A percentile compares a stretch with the other conserved stretches of the same genome.
phyloP scores from a whole-genome alignment of 176 grass and related monocot genomes.

The Oryza australiensis region DNA sequence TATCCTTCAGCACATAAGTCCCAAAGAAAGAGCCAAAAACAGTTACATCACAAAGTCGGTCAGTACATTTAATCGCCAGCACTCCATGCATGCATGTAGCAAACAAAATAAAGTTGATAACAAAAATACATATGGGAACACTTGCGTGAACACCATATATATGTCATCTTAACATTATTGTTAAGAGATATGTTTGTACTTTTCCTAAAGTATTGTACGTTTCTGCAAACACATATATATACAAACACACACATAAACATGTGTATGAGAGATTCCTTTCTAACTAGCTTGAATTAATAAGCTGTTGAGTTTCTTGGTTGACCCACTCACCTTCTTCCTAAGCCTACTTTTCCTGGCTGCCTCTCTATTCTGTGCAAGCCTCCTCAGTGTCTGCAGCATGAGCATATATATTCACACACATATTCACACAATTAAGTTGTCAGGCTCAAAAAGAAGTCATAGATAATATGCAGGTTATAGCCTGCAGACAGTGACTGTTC shows the following conservation, averaged over 20 bases:
- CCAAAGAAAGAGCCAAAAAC: constrained; percentile 32
- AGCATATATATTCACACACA: neutral
- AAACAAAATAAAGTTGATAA: neutral
- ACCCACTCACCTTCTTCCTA: constrained; percentile 83
- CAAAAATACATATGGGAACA: neutral
- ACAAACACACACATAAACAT: neutral
- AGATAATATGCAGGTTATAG: constrained; percentile 21
- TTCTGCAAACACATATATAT: constrained; percentile 10
- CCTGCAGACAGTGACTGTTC: constrained; percentile 17
- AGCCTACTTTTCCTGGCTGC: constrained; percentile 92
- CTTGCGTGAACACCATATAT: neutral
- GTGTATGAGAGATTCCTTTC: neutral
- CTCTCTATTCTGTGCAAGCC: constrained; percentile 96
- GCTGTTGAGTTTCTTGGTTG: constrained; percentile 21
- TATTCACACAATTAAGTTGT: neutral
- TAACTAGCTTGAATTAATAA: neutral
- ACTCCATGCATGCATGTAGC: neutral
- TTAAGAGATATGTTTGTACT: neutral
- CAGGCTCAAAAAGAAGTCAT: constrained; percentile 17
- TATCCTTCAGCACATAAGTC: constrained; percentile 26
- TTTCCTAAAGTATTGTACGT: constrained; percentile 6
- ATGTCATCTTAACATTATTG: neutral
- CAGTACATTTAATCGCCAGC: constrained; percentile 8
- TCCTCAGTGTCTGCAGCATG: constrained; percentile 63
- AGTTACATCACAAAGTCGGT: constrained; percentile 20